phyloP scores from a whole-genome alignment of 208 protist species.

The Crithidia brevicula region DNA sequence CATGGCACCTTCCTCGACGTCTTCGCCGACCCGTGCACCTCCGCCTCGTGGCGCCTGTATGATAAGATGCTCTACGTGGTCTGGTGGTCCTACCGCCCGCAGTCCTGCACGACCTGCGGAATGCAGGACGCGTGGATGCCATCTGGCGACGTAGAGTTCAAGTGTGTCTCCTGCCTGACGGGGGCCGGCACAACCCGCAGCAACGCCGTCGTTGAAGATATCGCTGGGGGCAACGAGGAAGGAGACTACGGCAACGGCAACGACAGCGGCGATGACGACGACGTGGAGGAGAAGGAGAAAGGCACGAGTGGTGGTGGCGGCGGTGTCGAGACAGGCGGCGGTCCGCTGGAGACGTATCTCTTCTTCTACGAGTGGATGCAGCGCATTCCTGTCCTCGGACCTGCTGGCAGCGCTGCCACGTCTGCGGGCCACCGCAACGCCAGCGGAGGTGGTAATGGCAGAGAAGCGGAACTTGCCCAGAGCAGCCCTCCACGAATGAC shows the following conservation, averaged over 20 bases:
- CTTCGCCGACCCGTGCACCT: conserved; percentile 57
- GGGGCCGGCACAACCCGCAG: conserved; percentile 60
- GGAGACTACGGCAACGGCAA: conserved; percentile 34
- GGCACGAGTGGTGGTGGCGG: conserved; percentile 16
- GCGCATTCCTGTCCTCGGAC: conserved; percentile 25
- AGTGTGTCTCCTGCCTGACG: conserved; percentile 64
- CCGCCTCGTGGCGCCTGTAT: conserved; percentile 56
- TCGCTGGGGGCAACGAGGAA: conserved; percentile 18
- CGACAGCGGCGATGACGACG: conserved; percentile 28
- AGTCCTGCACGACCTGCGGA: conserved; percentile 62
- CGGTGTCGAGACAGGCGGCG: conserved; percentile 14
- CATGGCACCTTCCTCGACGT: conserved; percentile 67
- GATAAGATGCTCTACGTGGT: conserved; percentile 87
- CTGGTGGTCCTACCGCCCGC: conserved; percentile 79
- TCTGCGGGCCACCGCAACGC: too few relatives aligned
- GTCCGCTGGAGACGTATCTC: conserved; percentile 50
- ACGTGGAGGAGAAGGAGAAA: conserved; percentile 8
- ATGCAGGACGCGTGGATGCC: conserved; percentile 78
- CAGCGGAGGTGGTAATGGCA: too few relatives aligned
- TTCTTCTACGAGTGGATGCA: conserved; percentile 80
- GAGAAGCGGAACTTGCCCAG: too few relatives aligned
- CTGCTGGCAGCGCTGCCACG: background rate
- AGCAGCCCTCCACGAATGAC: too few relatives aligned
- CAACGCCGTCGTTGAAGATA: conserved; percentile 71
- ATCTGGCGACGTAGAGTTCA: conserved; percentile 60